Evolutionary conservation across 441 rosid species (phyloP), one percentile per base, ranked within the genome.

Genomic region (Biscutella laevigata): DNA sequence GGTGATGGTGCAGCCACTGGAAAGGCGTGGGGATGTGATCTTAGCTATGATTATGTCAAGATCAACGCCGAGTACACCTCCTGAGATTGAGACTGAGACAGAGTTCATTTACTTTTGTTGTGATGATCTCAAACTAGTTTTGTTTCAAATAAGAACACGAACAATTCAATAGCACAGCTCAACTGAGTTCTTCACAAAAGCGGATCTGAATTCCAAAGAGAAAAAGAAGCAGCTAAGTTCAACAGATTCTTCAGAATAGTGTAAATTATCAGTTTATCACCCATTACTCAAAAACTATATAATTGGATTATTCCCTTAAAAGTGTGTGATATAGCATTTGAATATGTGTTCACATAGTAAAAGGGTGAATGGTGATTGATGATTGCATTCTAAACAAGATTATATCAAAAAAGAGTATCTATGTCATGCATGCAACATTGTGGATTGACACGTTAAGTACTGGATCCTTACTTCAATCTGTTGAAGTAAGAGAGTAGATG

Each of bases 1-100:
- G 92, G 92, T 48, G 77, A 72, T 32, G 92, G 89, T 46, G 42
- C 71, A 12, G 87, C 80, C 15, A 63, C 52, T 0, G 81, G 83
- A 3, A 79, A 77, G 59, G 95, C 95, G 1, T 88, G 95, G 90
- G 95, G 97, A 10, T 84, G 98, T 9, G 95, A 91, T 59, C 72
- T 83, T 12, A 88, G 94, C 54, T 91, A 85, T 28, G 95, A 86
- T 53, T 88, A 86, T 37, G 84, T 92, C 59, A 84, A 77, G 60
- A 88, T 82, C 68, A 77, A 74, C 15, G 81, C 85, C 0, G 83
- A 77, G 50, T 78, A 83, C 68, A 78, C 84, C 1, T 73, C 86
- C 1, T 80, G 30, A 44, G 39, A 21, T 41, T 6, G 5, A 15
- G 5, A 21, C 39, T 1, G 14, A 61, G 34, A 8, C 34, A 28